Conservation (phyloP, 2,329 filamentous ascomycete genomes). For the Chaetomium sp. region DNA sequence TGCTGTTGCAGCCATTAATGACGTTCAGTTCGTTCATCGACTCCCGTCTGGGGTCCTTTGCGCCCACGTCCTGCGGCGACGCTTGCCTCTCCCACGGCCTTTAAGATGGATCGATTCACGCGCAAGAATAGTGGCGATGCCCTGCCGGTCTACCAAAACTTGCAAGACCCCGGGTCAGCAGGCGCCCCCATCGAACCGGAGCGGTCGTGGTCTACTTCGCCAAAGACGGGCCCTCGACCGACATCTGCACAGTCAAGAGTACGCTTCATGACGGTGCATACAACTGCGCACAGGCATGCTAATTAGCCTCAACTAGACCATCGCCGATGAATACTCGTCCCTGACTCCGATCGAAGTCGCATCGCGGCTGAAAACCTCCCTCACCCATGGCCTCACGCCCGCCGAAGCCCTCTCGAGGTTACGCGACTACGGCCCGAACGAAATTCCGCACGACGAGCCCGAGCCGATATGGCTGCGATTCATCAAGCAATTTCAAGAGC, state of each 20-base stretch:
- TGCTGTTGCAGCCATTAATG: slow-evolving; percentile 28
- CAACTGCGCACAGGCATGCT: slow-evolving; percentile 16
- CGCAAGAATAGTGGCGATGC: slow-evolving; percentile 39
- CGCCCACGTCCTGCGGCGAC: slow-evolving; percentile 25
- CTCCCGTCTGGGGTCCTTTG: slow-evolving; percentile 31
- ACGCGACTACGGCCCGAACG: slow-evolving; percentile 82
- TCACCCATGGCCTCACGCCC: slow-evolving; percentile 77
- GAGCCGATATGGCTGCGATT: slow-evolving; percentile 96
- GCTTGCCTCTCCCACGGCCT: neutral
- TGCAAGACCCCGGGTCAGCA: slow-evolving; percentile 39
- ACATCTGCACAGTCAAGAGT: slow-evolving; percentile 61
- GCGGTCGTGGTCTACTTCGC: slow-evolving; percentile 41
- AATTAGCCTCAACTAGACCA: slow-evolving; percentile 44
- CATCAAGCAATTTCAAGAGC: slow-evolving; percentile 94
- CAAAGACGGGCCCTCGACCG: slow-evolving; percentile 47
- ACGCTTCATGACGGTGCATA: slow-evolving; percentile 34
- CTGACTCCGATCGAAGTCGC: slow-evolving; percentile 80
- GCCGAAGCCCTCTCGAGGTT: slow-evolving; percentile 80
- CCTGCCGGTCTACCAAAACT: slow-evolving; percentile 42
- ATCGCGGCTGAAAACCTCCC: slow-evolving; percentile 76
- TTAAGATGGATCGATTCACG: slow-evolving; percentile 35
- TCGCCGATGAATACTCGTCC: slow-evolving; percentile 63
- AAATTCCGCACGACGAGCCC: slow-evolving; percentile 89
- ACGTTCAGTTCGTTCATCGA: slow-evolving; percentile 28
- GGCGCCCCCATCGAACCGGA: slow-evolving; percentile 37